Evolutionary conservation across 2,329 filamentous ascomycete genomes (phyloP).

Genomic region (Ophiostoma angusticollis): DNA sequence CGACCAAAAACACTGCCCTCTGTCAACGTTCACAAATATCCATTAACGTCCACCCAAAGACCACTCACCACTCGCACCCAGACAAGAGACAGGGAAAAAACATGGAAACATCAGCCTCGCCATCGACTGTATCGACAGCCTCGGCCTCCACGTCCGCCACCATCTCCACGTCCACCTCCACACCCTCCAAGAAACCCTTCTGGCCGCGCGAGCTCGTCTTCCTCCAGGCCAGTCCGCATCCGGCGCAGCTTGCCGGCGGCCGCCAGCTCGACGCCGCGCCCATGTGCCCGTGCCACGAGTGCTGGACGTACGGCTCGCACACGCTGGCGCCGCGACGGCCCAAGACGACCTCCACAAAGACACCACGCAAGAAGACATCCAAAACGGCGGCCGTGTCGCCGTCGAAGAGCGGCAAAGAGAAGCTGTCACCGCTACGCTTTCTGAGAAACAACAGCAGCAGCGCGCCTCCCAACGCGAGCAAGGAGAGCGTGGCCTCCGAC

Average conservation of each 20-base stretch:
- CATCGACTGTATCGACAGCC: not conserved
- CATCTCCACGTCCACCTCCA: not conserved
- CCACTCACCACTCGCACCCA: too few relatives aligned
- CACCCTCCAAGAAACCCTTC: slow-evolving; percentile 3
- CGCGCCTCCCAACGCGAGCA: slow-evolving; percentile 10
- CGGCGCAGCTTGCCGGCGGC: slow-evolving; percentile 5
- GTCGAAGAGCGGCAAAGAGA: too few relatives aligned
- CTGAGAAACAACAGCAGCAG: slow-evolving; percentile 3
- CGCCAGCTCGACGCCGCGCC: slow-evolving; percentile 7
- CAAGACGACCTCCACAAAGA: slow-evolving; percentile 3
- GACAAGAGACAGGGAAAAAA: not conserved
- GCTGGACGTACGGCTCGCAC: slow-evolving; percentile 11
- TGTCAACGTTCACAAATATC: too few relatives aligned
- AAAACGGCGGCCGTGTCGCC: too few relatives aligned
- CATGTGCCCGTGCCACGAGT: slow-evolving; percentile 12
- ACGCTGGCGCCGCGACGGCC: slow-evolving; percentile 1
- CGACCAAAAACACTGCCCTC: too few relatives aligned
- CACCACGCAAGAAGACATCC: not conserved
- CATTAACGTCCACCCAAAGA: too few relatives aligned
- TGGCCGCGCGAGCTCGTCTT: slow-evolving; percentile 5
- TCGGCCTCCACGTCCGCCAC: not conserved
- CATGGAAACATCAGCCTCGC: not conserved
- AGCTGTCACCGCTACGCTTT: slow-evolving; percentile 4
- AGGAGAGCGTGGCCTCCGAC: slow-evolving; percentile 9
- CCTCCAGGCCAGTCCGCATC: slow-evolving; percentile 10